These are phyloP conservation scores for Candida xyloterini DNA, from an alignment of 805 yeast species.

Conservation along the genomic window DNA sequence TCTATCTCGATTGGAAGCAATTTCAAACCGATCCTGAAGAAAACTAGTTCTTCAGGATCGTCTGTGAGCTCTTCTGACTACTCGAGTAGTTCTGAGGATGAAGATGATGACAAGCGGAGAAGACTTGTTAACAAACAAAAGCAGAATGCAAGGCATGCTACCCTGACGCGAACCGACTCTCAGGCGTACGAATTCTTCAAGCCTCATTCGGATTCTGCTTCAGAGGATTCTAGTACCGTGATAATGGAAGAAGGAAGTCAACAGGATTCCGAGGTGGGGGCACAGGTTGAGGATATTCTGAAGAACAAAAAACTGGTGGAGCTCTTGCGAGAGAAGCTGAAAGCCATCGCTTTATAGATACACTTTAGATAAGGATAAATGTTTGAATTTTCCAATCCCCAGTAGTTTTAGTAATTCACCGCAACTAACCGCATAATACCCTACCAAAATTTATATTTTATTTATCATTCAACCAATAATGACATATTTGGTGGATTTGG, in stretches of 20 bases:
- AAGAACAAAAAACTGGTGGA: constrained; percentile 18
- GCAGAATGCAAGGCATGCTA: constrained; percentile 14
- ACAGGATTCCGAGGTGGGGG: constrained; percentile 12
- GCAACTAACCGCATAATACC: too few relatives aligned
- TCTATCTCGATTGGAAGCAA: constrained; percentile 24
- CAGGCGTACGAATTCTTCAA: constrained; percentile 31
- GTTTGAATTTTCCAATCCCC: too few relatives aligned
- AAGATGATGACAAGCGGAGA: constrained; percentile 3
- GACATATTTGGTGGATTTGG: constrained; percentile 4
- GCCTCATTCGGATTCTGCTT: constrained; percentile 8
- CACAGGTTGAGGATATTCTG: constrained; percentile 21
- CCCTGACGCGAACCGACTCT: constrained; percentile 29
- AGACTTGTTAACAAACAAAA: not conserved
- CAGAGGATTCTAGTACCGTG: constrained; percentile 15
- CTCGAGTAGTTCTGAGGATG: constrained; percentile 15
- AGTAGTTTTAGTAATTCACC: too few relatives aligned
- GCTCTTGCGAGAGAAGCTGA: constrained; percentile 7
- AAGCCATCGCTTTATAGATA: constrained; percentile 7
- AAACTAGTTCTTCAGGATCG: constrained; percentile 11
- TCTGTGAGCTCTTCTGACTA: constrained; percentile 16
- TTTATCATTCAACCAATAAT: not conserved
- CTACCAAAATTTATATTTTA: not conserved
- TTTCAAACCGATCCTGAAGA: constrained; percentile 22
- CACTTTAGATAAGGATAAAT: not conserved
- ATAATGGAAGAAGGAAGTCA: constrained; percentile 9